Evolutionary conservation across 2,329 filamentous ascomycete genomes (phyloP).

Genomic region (Diaporthe longicolla): DNA sequence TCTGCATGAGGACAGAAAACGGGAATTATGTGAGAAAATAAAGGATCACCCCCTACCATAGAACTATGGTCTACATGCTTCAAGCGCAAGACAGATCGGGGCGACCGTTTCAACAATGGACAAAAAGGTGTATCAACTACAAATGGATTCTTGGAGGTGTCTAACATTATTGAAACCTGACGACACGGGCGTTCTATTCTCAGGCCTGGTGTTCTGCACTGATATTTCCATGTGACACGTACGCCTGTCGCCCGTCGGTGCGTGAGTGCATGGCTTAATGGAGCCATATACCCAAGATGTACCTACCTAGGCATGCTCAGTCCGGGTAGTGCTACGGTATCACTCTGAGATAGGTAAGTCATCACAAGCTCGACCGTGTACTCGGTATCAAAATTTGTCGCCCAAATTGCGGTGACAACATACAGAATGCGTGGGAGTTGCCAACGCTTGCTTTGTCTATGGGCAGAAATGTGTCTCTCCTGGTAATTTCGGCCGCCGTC

Average conservation of each 20-base stretch:
- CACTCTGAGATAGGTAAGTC: too few species aligned
- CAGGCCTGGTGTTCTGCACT: background rate
- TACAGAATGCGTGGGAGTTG: background rate
- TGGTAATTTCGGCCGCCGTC: background rate
- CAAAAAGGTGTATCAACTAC: conserved; percentile 1
- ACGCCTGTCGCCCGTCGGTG: background rate
- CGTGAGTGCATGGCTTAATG: background rate
- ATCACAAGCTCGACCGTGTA: background rate
- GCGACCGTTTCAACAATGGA: background rate
- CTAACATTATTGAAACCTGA: background rate
- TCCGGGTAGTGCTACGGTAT: background rate
- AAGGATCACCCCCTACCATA: background rate
- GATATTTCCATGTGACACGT: too few species aligned
- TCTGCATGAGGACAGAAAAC: conserved; percentile 8
- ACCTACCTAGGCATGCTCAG: too few species aligned
- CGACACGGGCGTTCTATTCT: background rate
- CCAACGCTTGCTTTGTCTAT: background rate
- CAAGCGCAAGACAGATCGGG: background rate
- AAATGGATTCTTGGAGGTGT: background rate
- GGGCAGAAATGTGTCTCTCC: background rate
- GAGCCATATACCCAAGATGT: background rate
- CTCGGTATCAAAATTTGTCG: background rate
- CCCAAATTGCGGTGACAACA: background rate
- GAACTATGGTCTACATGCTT: background rate
- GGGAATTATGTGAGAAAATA: background rate